Base-by-base conservation (phyloP, 2,329 filamentous ascomycete genomes). In the Talaromyces sp. region DNA sequence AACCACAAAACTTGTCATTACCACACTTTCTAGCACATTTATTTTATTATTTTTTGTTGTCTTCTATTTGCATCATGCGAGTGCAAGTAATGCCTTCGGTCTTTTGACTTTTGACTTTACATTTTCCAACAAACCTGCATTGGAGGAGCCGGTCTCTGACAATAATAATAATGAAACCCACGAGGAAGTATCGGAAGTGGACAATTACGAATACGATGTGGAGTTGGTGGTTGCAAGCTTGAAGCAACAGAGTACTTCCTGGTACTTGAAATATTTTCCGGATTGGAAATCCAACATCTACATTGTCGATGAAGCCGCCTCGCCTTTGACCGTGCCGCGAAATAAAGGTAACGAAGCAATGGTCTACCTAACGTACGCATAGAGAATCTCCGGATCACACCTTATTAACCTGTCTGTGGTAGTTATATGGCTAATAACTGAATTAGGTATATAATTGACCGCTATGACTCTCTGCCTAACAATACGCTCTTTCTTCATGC, bases 311-410 rank as follows among this genome's bases (percentile, higher is more conserved):
- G 79, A 83, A 64, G 72, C 75, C 10, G 73, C 73, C 61, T 73
- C 80, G 13, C 69, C 76, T 49, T 67, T 80, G 47, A 80, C 80
- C 66, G 73, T 81, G 0, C 80, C 81, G 9, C 78, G 76, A 66
- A 84, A 85, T 65, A 83, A 84, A 69, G 84, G 84, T 60, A 79
- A 81, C 68, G 84, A 86, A 70, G 81, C 82, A 9, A 84, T 85
- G 77, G 78, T 74, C 5, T 85, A 86, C 71, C 78, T 85, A n/a
- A 81, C 81, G 39, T 85, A 84, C 71, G 63, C 19, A 56, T 57
- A 2, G 19, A 35, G 19, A 35, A n/a, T 16, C 41, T 50, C n/a
- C 11, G 1, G 10, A 2, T 13, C 6, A n/a, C n/a, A 41, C 24
- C 11, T 62, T 31, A 39, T 47, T 35, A 2, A 24, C 3, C n/a